phyloP scores from a whole-genome alignment of 352 stramenopile species.

The Phytophthora citricola region DNA sequence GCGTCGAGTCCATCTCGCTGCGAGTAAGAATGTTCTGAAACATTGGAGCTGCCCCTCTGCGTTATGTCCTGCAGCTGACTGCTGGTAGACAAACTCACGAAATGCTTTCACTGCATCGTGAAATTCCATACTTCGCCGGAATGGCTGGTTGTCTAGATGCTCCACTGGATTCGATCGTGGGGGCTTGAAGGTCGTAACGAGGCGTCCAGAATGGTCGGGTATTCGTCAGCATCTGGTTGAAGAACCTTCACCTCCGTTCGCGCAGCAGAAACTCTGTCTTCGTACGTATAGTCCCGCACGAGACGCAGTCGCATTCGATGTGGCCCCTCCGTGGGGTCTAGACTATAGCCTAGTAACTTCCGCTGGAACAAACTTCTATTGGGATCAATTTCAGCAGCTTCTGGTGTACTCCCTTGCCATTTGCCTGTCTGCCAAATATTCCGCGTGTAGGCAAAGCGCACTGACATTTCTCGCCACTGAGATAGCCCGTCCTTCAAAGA shows the following conservation, averaged over 20 bases:
- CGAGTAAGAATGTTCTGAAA: conserved; percentile 26
- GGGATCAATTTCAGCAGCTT: background rate
- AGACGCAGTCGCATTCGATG: conserved; percentile 60
- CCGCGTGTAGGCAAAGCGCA: conserved; percentile 45
- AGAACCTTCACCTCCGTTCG: background rate
- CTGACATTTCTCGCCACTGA: conserved; percentile 42
- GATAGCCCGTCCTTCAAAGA: conserved; percentile 45
- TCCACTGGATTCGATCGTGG: background rate
- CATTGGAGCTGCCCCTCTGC: background rate
- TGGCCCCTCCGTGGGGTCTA: conserved; percentile 63
- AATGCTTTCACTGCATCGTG: conserved; percentile 67
- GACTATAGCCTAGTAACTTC: conserved; percentile 39
- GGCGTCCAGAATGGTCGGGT: no score
- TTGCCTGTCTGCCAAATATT: conserved; percentile 54
- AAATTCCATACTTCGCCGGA: conserved; percentile 49
- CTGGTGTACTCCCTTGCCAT: conserved; percentile 27
- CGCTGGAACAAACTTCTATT: conserved; percentile 58
- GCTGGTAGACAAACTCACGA: conserved; percentile 32
- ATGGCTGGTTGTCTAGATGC: conserved; percentile 21
- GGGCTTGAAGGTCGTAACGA: background rate
- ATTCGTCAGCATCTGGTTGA: background rate
- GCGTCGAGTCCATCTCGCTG: conserved; percentile 32
- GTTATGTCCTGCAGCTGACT: background rate
- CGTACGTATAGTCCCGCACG: conserved; percentile 39
- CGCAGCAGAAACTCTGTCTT: background rate